phyloP scores from a whole-genome alignment of 1,284 basidiomycete species.

The Rhodotorula glutinis region DNA sequence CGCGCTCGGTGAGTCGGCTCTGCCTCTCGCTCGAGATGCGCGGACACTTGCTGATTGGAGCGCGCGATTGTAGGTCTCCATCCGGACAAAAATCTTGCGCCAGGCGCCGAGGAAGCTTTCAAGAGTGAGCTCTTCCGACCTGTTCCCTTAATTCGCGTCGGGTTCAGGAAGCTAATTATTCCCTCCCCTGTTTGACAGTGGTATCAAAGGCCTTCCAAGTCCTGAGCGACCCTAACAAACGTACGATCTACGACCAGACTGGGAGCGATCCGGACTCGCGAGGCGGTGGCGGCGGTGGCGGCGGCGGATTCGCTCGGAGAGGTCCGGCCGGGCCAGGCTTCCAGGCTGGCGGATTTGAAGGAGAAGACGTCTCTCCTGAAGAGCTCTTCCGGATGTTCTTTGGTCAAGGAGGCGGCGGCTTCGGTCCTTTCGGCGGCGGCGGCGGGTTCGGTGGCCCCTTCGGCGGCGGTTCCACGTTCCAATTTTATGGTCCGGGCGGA shows the following conservation, averaged over 20 bases:
- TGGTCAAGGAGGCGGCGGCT: slow-evolving; percentile 62
- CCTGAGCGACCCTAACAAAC: slow-evolving; percentile 72
- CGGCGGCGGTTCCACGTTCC: slow-evolving; percentile 60
- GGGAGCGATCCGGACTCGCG: slow-evolving; percentile 83
- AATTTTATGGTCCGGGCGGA: slow-evolving; percentile 30
- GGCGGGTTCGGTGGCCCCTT: slow-evolving; percentile 51
- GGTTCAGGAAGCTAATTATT: not conserved
- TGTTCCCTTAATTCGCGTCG: too few species aligned
- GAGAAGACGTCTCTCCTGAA: slow-evolving; percentile 87
- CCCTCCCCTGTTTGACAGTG: slow-evolving; percentile 57
- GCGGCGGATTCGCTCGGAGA: slow-evolving; percentile 27
- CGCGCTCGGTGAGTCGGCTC: not conserved
- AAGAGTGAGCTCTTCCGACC: slow-evolving; percentile 67
- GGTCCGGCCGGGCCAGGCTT: not conserved
- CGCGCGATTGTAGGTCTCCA: slow-evolving; percentile 26
- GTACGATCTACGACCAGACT: slow-evolving; percentile 79
- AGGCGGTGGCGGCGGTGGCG: slow-evolving; percentile 50
- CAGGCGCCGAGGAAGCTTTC: slow-evolving; percentile 98
- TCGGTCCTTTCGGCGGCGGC: slow-evolving; percentile 56
- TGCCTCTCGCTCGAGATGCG: too few species aligned
- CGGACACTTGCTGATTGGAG: not conserved
- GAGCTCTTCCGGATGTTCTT: slow-evolving; percentile 99
- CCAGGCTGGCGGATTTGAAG: slow-evolving; percentile 43
- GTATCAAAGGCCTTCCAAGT: slow-evolving; percentile 69
- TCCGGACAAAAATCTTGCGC: slow-evolving; percentile 62